Evolutionary conservation across 2,329 filamentous ascomycete species (phyloP), one percentile per base, ranked within the genome.

Genomic region (Curvularia hawaiiensis): DNA sequence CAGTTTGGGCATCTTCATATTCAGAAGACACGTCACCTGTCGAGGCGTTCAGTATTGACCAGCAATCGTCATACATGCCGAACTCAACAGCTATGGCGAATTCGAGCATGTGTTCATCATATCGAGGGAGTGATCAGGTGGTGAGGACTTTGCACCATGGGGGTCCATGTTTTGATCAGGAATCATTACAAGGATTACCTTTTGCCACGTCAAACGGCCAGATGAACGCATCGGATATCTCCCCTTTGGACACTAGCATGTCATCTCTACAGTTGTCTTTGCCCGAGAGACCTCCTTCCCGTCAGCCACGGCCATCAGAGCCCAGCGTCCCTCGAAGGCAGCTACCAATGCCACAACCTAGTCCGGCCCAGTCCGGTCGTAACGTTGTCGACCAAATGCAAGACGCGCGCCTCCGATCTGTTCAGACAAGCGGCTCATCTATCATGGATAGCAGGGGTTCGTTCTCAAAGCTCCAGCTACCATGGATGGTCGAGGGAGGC

Each of bases 321-420:
- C 30, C 58, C 16, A 28, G 60, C 31, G 54, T 54, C 22, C 68
- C 71, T 11, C 69, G 64, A 44, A 65, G 73, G 47, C 72, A 70
- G 26, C 61, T 75, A 4, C 74, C 74, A 8, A 61, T 72, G 11
- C 74, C 73, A n/a, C 71, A 70, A 33, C 66, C 72, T 10, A 71
- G 63, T 26, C 63, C 64, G 9, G 62, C 65, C 12, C 69, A 68
- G 31, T 58, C 59, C 3, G 60, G 67, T 4, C 64, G 69, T 7
- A 71, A 73, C 50, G 58, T 52, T 20, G 65, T 74, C 3, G 74
- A 75, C 46, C 66, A 70, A 38, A 30, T 74, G 22, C 73, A 75
- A 61, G 70, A 70, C 40, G 68, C 65, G 52, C 66, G 68, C 12
- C 61, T 76, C 28, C 68, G 70, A 30, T 66, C 68, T 40, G 59